Base-by-base conservation (phyloP, 1,284 basidiomycete species). In the Bjerkandera adusta region DNA sequence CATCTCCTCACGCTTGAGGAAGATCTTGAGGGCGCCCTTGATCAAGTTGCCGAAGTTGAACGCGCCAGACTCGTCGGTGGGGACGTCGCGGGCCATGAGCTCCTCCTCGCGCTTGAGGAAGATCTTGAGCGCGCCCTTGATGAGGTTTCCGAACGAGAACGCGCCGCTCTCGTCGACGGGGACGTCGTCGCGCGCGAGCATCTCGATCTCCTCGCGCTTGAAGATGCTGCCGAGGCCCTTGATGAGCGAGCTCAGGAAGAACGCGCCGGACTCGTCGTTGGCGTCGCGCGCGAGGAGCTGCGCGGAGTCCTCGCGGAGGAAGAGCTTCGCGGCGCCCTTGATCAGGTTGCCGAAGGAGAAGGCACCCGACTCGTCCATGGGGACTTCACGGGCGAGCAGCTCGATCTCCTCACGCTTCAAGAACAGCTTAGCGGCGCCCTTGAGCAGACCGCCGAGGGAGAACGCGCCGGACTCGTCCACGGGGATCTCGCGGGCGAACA, bases 61-160 rank as follows among this genome's bases (percentile, higher is more conserved):
- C 15, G 41, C 41, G 29, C 41, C 41, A 12, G 40, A 42, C 40
- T 42, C 25, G 29, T 42, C 40, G n/a, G 40, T 20, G 15, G 40
- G 40, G 5, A 30, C 27, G 16, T 27, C 40, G 15, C 40, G 40
- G 5, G 40, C 40, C 3, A 42, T 27, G 29, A 42, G 21, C 40
- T 43, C 41, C 5, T 43, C 41, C 32, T 43, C 41, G 16, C 41
- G 41, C 15, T 32, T 10, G 6, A 43, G 41, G 20, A 43, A 20
- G 3, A 13, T n/a, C 3, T 18, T 24, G 21, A 38, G 15, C n/a
- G n/a, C n/a, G 24, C 30, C 41, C 20, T 25, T 25, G 41, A 43
- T 22, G 13, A 43, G 20, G 20, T 25, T 43, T 20, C 29, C 29
- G 15, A 43, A 21, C 30, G 15, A 34, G 41, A 43, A 43, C 13